Evolutionary conservation across 1,284 basidiomycete genomes (phyloP), one percentile per base, ranked within the genome.

Genomic region (Phylloporus sp.): DNA sequence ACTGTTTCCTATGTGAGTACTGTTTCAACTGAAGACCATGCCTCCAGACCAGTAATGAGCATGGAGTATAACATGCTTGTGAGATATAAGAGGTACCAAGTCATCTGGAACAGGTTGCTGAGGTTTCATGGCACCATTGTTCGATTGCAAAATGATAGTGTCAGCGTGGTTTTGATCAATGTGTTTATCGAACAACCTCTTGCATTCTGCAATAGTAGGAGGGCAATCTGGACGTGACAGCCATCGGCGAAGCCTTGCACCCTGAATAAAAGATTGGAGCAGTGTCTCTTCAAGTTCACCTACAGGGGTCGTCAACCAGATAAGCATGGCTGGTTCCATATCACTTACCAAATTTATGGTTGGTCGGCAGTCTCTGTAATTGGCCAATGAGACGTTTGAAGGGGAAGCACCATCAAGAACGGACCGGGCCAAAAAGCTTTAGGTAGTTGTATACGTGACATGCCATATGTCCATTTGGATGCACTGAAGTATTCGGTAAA

Each of bases 381-480:
- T 49, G 29, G 25, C 60, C 47, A 35, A 61, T 61, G 23, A 61
- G 60, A 35, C 15, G 17, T 8, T 61, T 11, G 14, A 61, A 61
- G n/a, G 47, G 60, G 11, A 61, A 61, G 8, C 64, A 68, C 64
- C 69, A 71, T 64, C 66, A 71, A 14, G 64, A 71, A 4, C 20
- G 14, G 2, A 71, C 62, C 15, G 69, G 66, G 1, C 69, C 66
- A 29, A 71, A 71, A 19, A 71, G 65, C 11, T 60, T 27, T 6
- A 68, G 55, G 29, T 65, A 71, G 20, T 71, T n/a, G 11, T 68
- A 49, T 1, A 68, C 60, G 19, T 68, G 67, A 23, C 62, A 63
- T 0, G 53, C 60, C 19, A 47, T 61, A 53, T 63, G 32, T 3
- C 32, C 63, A 62, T 71, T 53, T 37, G 64, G 45, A 25, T 4